Base-by-base conservation (phyloP, 2,329 filamentous ascomycete species). In the Cercospora sesami region DNA sequence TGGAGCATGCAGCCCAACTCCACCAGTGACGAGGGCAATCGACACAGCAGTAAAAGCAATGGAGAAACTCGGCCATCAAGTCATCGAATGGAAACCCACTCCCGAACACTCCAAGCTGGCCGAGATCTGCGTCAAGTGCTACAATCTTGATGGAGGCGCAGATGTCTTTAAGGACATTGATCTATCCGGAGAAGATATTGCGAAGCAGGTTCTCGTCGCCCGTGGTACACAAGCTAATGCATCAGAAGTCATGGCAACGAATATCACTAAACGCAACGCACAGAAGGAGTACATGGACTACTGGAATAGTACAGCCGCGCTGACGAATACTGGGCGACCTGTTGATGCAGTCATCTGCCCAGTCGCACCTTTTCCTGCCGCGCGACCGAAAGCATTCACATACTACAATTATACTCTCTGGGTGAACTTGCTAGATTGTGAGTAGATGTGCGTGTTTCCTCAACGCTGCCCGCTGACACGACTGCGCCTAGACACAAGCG, bases 271-370 rank as follows among this genome's bases (percentile, higher is more conserved):
- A 67, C 81, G 87, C 1, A 80, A 84, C 28, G 86, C 83, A 60
- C 86, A 88, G 72, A 85, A 85, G 67, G 77, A 81, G 18, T 90
- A 90, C 70, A 83, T 87, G 76, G 87, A 90, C 62, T 90, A 88
- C 73, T 89, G 87, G 87, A 88, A 89, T 69, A 83, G 80, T 14
- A 88, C 86, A 0, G 80, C 77, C 0, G 76, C 80, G 4, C 58
- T 80, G n/a, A 87, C 85, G 0, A 83, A 82, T 28, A 86, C 79
- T 2, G 78, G 78, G 3, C 67, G 75, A 55, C 76, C 78, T 16
- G 85, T 89, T 0, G 88, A 90, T 72, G 85, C 83, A 0, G 74
- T 87, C 1, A 82, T 87, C 16, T 79, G 81, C 68, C 83, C 85
- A 0, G 72, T 85, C 8, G 83, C 84, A 1, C 83, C 86, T 0